Conservation (phyloP, 176 grass and related monocot species). For the Ampelocalamus luodianensis region DNA sequence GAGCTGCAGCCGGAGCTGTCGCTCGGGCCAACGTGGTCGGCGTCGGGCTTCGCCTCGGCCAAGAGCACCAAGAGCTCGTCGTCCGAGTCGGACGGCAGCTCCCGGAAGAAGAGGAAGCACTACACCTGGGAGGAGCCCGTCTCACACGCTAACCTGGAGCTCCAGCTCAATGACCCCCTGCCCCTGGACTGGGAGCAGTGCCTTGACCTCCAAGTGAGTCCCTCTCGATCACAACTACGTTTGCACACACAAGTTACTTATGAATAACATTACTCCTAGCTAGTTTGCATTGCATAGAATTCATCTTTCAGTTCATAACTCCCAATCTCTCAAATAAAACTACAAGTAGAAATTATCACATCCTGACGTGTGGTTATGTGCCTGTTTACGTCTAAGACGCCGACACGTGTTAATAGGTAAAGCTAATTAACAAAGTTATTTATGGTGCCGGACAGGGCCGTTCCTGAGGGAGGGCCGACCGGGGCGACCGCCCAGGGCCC, state of each 20-base stretch:
- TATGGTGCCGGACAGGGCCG: background rate
- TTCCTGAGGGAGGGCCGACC: no score
- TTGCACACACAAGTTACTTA: background rate
- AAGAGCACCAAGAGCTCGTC: constrained; percentile 66
- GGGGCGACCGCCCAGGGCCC: no score
- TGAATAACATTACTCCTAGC: background rate
- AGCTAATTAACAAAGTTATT: background rate
- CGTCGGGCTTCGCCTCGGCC: background rate
- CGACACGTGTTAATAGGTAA: constrained; percentile 13
- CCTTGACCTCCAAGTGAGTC: constrained; percentile 81
- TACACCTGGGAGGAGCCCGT: constrained; percentile 49
- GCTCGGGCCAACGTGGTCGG: constrained; percentile 55
- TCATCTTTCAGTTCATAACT: background rate
- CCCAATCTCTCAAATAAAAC: constrained; percentile 20
- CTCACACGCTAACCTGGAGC: constrained; percentile 58
- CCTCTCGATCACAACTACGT: background rate
- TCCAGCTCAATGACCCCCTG: constrained; percentile 81
- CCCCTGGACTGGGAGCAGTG: constrained; percentile 94
- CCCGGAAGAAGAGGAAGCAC: constrained; percentile 86
- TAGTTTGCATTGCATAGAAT: background rate
- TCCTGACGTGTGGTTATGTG: constrained; percentile 1
- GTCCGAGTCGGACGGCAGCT: constrained; percentile 71
- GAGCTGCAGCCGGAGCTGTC: constrained; percentile 69
- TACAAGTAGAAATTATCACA: background rate
- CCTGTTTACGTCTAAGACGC: background rate